Percentiles rank a stretch among this genome's conserved stretches.
Evolutionary conservation across 805 yeast genomes (phyloP).

Genomic region (Saccharomycopsis oosterbeekiorum): DNA sequence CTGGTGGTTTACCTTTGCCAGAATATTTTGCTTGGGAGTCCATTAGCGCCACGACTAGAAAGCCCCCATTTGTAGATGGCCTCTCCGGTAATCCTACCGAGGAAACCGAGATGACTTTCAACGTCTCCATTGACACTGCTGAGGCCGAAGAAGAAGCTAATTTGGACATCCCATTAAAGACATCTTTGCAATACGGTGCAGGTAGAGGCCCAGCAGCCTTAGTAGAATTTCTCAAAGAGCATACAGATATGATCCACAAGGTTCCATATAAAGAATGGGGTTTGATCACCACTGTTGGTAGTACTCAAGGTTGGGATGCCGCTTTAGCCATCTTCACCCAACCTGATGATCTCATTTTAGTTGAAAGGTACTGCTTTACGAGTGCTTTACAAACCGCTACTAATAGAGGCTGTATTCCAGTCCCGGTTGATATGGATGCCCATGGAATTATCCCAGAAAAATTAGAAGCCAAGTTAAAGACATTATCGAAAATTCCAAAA

Average conservation of each 20-base stretch:
- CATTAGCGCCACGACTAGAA: slow-evolving; percentile 45
- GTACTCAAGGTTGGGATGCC: slow-evolving; percentile 62
- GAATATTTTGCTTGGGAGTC: slow-evolving; percentile 69
- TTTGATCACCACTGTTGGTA: slow-evolving; percentile 47
- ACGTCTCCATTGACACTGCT: slow-evolving; percentile 5
- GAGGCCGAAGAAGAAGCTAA: slow-evolving; percentile 20
- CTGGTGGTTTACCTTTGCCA: slow-evolving; percentile 76
- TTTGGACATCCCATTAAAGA: slow-evolving; percentile 48
- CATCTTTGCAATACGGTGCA: slow-evolving; percentile 70
- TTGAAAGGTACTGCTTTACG: slow-evolving; percentile 58
- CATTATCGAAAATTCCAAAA: slow-evolving; percentile 38
- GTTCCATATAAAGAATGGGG: slow-evolving; percentile 51
- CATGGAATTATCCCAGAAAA: slow-evolving; percentile 51
- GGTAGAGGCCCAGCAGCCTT: slow-evolving; percentile 59
- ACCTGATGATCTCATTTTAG: slow-evolving; percentile 50
- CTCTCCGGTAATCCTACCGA: slow-evolving; percentile 32
- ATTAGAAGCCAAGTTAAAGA: slow-evolving; percentile 37
- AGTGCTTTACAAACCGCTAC: slow-evolving; percentile 61
- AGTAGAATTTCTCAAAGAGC: slow-evolving; percentile 48
- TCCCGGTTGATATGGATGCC: slow-evolving; percentile 57
- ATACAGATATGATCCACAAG: slow-evolving; percentile 35
- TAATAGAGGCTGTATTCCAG: slow-evolving; percentile 44
- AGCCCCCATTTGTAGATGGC: slow-evolving; percentile 54
- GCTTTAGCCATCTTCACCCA: slow-evolving; percentile 47
- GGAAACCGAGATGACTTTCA: slow-evolving; percentile 2